Conservation (phyloP, 116 monocot genomes). For the Posidonia oceanica region DNA sequence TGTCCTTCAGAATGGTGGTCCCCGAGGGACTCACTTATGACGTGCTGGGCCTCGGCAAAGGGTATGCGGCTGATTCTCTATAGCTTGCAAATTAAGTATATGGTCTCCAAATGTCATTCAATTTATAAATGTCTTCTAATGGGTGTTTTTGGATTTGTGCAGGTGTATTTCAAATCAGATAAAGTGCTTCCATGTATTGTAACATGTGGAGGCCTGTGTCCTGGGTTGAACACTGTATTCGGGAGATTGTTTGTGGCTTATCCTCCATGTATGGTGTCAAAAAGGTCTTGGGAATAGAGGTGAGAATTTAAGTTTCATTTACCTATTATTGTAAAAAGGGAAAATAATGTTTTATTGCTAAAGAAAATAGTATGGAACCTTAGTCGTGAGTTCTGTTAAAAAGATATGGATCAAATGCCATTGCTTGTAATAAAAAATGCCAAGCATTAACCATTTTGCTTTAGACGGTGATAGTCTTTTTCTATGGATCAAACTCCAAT, state of each 20-base stretch:
- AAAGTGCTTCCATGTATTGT: constrained; percentile 7
- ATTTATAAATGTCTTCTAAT: neutral
- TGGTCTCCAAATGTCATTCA: neutral
- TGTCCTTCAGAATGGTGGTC: neutral
- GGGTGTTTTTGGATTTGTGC: neutral
- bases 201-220: constrained; percentile 10
- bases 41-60: constrained; percentile 78
- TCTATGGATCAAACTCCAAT: too few relatives aligned
- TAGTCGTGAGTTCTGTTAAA: neutral
- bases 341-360: neutral
- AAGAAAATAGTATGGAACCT: neutral
- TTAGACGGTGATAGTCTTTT: too few relatives aligned
- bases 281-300: constrained; percentile 77
- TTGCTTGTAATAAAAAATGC: too few relatives aligned
- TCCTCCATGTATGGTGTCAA: constrained; percentile 73
- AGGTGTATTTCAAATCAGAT: constrained; percentile 7
- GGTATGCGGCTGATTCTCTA: constrained; percentile 12
- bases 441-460: too few relatives aligned
- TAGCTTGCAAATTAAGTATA: too few relatives aligned
- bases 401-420: too few relatives aligned
- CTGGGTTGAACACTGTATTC: constrained; percentile 94
- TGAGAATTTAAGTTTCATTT: constrained; percentile 10
- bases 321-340: neutral
- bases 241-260: constrained; percentile 86
- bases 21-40: constrained; percentile 63